These are phyloP conservation scores for Cydonia oblonga DNA, from an alignment of 331 rosid genomes.

Conservation along the genomic window DNA sequence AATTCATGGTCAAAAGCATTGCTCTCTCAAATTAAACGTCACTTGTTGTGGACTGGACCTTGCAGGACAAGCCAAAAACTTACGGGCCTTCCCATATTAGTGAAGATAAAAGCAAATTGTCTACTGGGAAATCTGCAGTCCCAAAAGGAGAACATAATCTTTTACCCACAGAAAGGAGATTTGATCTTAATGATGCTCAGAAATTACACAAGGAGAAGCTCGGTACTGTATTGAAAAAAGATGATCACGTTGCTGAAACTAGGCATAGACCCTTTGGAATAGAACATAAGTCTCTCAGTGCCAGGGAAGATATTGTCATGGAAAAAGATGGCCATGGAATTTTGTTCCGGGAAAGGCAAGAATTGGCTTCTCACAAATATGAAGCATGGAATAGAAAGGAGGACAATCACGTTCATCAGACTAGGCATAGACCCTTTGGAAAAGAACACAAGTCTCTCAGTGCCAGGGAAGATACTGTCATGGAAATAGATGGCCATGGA, in stretches of 20 bases:
- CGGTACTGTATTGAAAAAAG: slow-evolving; percentile 27
- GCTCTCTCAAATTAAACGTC: not conserved
- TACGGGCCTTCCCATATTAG: slow-evolving; percentile 15
- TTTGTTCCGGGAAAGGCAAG: too few species aligned
- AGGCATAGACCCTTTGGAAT: slow-evolving; percentile 30
- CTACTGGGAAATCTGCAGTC: slow-evolving; percentile 25
- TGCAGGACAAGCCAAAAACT: slow-evolving; percentile 52
- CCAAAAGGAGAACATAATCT: slow-evolving; percentile 34
- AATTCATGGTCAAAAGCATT: not conserved
- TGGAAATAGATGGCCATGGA: slow-evolving; percentile 22
- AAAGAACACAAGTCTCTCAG: slow-evolving; percentile 27
- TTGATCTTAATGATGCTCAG: slow-evolving; percentile 24
- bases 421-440: slow-evolving; percentile 29
- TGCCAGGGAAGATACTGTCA: slow-evolving; percentile 25
- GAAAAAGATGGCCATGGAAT: too few species aligned
- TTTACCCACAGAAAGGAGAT: slow-evolving; percentile 31
- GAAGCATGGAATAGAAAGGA: not conserved
- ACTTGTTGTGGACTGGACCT: slow-evolving; percentile 8
- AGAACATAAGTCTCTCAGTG: slow-evolving; percentile 26
- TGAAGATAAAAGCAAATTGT: slow-evolving; percentile 20
- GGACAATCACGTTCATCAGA: slow-evolving; percentile 25
- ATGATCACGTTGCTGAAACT: slow-evolving; percentile 24
- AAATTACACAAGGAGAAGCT: slow-evolving; percentile 31
- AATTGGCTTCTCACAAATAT: too few species aligned
- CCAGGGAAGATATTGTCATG: slow-evolving; percentile 22